Evolutionary conservation across 257 asterid species (phyloP), one percentile per base, ranked within the genome.

Genomic region (Capsicum rhomboideum): DNA sequence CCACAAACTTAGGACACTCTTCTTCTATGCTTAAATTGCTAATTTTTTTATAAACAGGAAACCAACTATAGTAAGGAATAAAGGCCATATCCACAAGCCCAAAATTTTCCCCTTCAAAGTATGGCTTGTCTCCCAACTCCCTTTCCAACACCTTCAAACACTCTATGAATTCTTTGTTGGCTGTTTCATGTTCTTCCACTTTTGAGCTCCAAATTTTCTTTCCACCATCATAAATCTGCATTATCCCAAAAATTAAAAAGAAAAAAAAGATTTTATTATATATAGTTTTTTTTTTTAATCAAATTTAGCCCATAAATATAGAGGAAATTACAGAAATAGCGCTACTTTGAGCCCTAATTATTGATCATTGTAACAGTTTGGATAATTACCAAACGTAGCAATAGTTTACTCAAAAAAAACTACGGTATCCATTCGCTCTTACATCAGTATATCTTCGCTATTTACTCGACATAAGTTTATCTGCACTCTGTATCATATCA

Each of bases 111-210:
- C 87, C 89, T 2, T 72, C 68, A 5, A 83, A 83, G 40, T 79
- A 83, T 10, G 78, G 82, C 44, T 83, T 79, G 16, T 86, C 86
- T 12, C 82, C 84, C 0, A 86, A 79, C 21, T 29, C 84, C 12
- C n/a, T 71, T 6, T 82, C 85, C 74, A 86, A 40, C 29, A 58
- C n/a, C 6, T 86, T 79, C 6, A 83, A 31, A 66, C 59, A 63
- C n/a, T 90, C 90, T 28, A 91, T 82, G 84, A 93, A 85, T 3
- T 91, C 92, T 82, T 84, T 74, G 44, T 77, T 77, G 8, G 58
- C 86, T 23, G 53, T 34, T 63, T 86, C 83, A 2, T 58, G 82
- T 18, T 82, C 87, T 44, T 86, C 86, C 53, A 55, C 87, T 84
- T 85, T 86, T 42, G 68, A 12, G 18, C 53, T 21, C 83, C 85